Evolutionary conservation across 1,284 basidiomycete genomes (phyloP).

Genomic region (Trichosporon inkin): DNA sequence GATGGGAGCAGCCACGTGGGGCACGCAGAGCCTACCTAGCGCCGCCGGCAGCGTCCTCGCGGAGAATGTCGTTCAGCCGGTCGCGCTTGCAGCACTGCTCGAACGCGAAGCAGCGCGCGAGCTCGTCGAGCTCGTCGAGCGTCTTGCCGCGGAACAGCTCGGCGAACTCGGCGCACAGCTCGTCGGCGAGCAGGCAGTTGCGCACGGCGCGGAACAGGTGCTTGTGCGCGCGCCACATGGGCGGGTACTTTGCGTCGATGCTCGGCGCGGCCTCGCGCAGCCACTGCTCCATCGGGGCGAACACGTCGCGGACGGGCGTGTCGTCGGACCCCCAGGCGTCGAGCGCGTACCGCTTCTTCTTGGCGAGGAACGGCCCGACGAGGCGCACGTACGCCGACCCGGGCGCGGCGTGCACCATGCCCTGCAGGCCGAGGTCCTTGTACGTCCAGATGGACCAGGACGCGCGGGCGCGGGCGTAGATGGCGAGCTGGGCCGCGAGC

Average conservation of each 20-base stretch:
- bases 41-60: too few species aligned
- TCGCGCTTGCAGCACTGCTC: slow-evolving; percentile 54
- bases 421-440: slow-evolving; percentile 76
- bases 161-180: slow-evolving; percentile 62
- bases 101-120: slow-evolving; percentile 63
- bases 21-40: too few species aligned
- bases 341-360: slow-evolving; percentile 56
- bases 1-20: too few species aligned
- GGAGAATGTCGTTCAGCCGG: slow-evolving; percentile 46
- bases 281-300: slow-evolving; percentile 59
- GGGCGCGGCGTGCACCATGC: slow-evolving; percentile 66
- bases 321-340: slow-evolving; percentile 61
- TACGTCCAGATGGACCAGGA: slow-evolving; percentile 82
- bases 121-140: slow-evolving; percentile 59
- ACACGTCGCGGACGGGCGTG: slow-evolving; percentile 55
- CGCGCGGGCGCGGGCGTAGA: slow-evolving; percentile 58
- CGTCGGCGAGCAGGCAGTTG: slow-evolving; percentile 61
- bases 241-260: slow-evolving; percentile 46
- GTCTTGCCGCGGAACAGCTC: slow-evolving; percentile 61
- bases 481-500: slow-evolving; percentile 65
- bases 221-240: slow-evolving; percentile 29
- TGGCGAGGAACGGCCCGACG: slow-evolving; percentile 56
- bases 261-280: slow-evolving; percentile 50
- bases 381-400: slow-evolving; percentile 66
- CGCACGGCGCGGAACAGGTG: slow-evolving; percentile 55